These are phyloP conservation scores for Volvox carteri DNA, from an alignment of 163 green algal species.

Conservation along the genomic window DNA sequence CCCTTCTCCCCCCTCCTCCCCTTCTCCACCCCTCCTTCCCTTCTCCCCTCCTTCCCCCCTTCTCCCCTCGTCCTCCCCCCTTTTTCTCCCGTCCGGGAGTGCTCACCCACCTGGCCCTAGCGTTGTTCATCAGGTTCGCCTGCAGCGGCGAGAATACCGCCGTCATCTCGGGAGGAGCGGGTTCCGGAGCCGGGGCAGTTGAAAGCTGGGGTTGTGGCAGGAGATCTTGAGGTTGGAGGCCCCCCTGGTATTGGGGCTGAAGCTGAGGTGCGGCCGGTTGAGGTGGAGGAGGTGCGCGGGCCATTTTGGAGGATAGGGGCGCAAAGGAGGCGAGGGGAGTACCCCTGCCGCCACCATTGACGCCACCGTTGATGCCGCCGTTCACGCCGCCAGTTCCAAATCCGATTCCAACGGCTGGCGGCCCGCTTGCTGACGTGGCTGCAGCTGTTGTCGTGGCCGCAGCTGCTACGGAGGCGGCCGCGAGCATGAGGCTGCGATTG, in stretches of 20 bases:
- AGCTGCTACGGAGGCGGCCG: not conserved
- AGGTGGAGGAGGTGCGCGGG: not conserved
- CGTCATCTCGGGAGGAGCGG: too few species aligned
- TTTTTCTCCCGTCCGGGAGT: not conserved
- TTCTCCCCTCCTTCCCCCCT: not conserved
- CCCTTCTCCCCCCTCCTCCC: not conserved
- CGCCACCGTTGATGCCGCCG: too few species aligned
- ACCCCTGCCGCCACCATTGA: not conserved
- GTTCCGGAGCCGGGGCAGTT: not conserved
- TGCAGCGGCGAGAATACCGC: conserved; percentile 16
- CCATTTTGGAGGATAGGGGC: not conserved
- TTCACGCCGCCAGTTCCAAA: too few species aligned
- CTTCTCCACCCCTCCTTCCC: not conserved
- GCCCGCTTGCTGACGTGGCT: not conserved
- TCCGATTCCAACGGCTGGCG: not conserved
- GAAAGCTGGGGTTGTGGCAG: too few species aligned
- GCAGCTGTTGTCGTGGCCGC: not conserved
- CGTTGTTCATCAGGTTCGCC: conserved; percentile 6
- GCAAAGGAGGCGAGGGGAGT: not conserved
- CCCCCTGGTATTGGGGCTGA: too few species aligned
- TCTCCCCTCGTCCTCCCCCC: not conserved
- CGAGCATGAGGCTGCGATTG: not conserved
- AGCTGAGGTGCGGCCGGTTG: too few species aligned
- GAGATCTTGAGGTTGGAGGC: too few species aligned
- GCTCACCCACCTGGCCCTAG: not conserved